Percentiles rank a stretch among this genome's conserved stretches.
These are phyloP conservation scores for Fusarium sarcochroum DNA, from an alignment of 2,329 filamentous ascomycete genomes.

Conservation along the genomic window DNA sequence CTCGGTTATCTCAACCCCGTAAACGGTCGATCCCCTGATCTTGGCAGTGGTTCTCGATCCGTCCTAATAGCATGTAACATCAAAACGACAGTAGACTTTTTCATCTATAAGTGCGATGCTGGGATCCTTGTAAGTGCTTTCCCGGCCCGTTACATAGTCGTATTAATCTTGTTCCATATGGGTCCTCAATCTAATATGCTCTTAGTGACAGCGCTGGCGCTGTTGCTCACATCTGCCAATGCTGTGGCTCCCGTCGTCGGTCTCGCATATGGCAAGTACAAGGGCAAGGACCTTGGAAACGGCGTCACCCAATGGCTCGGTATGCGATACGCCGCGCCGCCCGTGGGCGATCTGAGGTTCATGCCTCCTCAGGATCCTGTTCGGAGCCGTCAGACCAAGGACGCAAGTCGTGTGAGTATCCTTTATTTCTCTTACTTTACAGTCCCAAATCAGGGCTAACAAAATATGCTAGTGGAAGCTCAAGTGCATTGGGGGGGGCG, in stretches of 20 bases:
- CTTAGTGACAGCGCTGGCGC: not conserved
- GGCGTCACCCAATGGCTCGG: slow-evolving; percentile 80
- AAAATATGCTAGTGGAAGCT: slow-evolving; percentile 38
- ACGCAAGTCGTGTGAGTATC: slow-evolving; percentile 65
- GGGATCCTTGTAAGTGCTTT: not conserved
- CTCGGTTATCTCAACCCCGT: too few relatives aligned
- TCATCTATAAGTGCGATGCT: not conserved
- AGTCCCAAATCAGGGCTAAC: not conserved
- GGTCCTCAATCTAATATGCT: not conserved
- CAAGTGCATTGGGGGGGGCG: slow-evolving; percentile 51
- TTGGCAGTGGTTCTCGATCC: too few relatives aligned
- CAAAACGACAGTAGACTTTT: too few relatives aligned
- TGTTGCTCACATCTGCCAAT: slow-evolving; percentile 19
- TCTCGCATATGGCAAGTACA: slow-evolving; percentile 76
- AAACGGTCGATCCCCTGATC: too few relatives aligned
- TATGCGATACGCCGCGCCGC: slow-evolving; percentile 80
- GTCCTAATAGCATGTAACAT: too few relatives aligned
- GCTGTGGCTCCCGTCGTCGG: slow-evolving; percentile 60
- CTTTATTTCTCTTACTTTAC: not conserved
- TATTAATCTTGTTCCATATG: not conserved
- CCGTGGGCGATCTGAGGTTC: slow-evolving; percentile 76
- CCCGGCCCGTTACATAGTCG: not conserved
- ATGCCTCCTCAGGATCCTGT: slow-evolving; percentile 76
- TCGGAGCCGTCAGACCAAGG: slow-evolving; percentile 59
- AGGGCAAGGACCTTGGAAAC: slow-evolving; percentile 66